Evolutionary conservation across 2,329 filamentous ascomycete genomes (phyloP).

Genomic region (Drechmeria coniospora): DNA sequence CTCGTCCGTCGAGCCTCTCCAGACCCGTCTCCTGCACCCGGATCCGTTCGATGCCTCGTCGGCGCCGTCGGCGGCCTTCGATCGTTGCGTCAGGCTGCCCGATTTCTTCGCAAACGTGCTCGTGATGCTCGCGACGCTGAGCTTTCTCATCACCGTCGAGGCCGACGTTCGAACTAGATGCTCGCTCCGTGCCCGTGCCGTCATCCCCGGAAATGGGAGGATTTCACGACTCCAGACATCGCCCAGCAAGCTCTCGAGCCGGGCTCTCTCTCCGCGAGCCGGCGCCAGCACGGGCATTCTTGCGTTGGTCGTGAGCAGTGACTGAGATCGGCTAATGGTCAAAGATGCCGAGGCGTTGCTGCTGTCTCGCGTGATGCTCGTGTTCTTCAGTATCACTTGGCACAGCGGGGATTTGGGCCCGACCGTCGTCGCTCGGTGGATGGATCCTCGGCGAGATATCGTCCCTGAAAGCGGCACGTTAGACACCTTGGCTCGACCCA

Average conservation of each 20-base stretch:
- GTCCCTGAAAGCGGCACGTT: slow-evolving; percentile 36
- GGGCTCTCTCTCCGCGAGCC: slow-evolving; percentile 56
- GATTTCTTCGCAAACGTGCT: slow-evolving; percentile 63
- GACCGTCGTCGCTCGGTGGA: slow-evolving; percentile 63
- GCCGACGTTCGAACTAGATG: slow-evolving; percentile 64
- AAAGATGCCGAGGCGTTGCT: slow-evolving; percentile 22
- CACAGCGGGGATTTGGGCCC: slow-evolving; percentile 51
- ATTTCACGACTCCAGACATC: slow-evolving; percentile 76
- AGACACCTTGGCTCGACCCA: not conserved
- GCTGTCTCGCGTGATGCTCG: slow-evolving; percentile 49
- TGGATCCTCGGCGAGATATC: slow-evolving; percentile 53
- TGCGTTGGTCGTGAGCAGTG: slow-evolving; percentile 53
- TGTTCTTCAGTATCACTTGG: slow-evolving; percentile 79
- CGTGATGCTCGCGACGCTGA: slow-evolving; percentile 69
- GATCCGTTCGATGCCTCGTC: too few species aligned
- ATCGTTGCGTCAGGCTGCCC: slow-evolving; percentile 28
- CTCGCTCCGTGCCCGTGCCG: slow-evolving; percentile 46
- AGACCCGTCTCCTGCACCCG: not conserved
- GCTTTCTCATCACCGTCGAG: slow-evolving; percentile 72
- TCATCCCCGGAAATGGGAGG: slow-evolving; percentile 74
- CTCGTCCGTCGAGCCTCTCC: slow-evolving; percentile 1
- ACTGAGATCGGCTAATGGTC: slow-evolving; percentile 63
- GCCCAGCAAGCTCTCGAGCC: slow-evolving; percentile 56
- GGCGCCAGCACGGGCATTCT: slow-evolving; percentile 58
- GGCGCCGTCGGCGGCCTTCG: slow-evolving; percentile 1